phyloP scores from a whole-genome alignment of 2,329 filamentous ascomycete species.

The Alternaria postmessia region DNA sequence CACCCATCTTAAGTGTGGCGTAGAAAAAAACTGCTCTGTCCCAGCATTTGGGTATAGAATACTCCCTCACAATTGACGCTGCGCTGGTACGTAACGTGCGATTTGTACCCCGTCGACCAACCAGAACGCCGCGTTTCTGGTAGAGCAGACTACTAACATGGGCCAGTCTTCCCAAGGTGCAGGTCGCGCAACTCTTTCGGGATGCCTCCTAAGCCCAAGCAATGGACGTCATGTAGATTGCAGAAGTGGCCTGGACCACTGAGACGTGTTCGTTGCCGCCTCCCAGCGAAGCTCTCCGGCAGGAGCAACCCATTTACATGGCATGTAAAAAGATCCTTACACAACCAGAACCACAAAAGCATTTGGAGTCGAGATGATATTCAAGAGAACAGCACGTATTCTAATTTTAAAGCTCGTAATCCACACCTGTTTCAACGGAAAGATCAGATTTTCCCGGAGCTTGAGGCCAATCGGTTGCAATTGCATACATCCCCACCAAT shows the following conservation, averaged over 20 bases:
- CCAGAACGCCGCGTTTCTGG: background rate
- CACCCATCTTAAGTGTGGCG: background rate
- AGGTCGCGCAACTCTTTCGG: background rate
- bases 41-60: background rate
- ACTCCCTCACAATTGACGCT: background rate
- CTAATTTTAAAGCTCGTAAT: slow-evolving; percentile 21
- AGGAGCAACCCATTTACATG: background rate
- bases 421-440: slow-evolving; percentile 25
- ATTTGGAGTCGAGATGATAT: background rate
- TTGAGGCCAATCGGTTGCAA: slow-evolving; percentile 11
- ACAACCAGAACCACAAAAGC: background rate
- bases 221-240: background rate
- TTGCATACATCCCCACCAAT: slow-evolving; percentile 11
- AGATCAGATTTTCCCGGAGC: slow-evolving; percentile 21
- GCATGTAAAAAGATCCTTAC: background rate
- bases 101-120: background rate
- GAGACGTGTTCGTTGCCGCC: slow-evolving; percentile 1
- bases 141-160: background rate
- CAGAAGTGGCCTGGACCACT: background rate
- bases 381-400: slow-evolving; percentile 10
- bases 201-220: background rate
- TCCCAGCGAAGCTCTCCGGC: background rate
- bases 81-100: slow-evolving; percentile 3
- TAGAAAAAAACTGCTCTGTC: too few relatives aligned
- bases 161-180: background rate